Conservation (phyloP, 1,284 basidiomycete genomes). For the Puccinia polysora region DNA sequence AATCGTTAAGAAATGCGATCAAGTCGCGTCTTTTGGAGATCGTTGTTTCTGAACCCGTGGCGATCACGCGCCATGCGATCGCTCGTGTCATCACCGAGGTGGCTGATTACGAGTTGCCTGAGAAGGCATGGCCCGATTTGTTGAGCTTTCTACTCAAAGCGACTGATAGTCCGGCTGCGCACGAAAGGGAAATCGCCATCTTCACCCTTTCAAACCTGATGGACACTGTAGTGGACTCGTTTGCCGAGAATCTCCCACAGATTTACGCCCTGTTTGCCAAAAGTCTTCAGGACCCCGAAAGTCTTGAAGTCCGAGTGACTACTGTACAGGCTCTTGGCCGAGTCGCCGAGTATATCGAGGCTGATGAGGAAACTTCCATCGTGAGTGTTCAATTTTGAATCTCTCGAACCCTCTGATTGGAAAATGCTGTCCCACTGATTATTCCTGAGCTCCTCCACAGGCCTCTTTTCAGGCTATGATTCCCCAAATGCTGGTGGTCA, state of each 20-base stretch:
- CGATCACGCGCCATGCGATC: conserved; percentile 69
- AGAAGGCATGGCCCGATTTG: conserved; percentile 77
- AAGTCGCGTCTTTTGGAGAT: conserved; percentile 77
- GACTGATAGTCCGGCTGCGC: conserved; percentile 64
- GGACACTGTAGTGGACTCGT: conserved; percentile 83
- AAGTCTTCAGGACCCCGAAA: conserved; percentile 80
- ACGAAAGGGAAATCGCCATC: conserved; percentile 83
- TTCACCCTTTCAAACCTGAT: conserved; percentile 88
- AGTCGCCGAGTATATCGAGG: conserved; percentile 86
- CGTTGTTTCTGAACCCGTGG: conserved; percentile 72
- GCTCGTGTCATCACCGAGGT: conserved; percentile 91
- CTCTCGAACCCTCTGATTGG: not conserved
- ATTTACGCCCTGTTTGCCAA: conserved; percentile 78
- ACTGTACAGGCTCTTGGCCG: conserved; percentile 85
- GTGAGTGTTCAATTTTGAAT: conserved; percentile 57
- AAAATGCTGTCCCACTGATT: not conserved
- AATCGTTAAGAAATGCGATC: conserved; percentile 72
- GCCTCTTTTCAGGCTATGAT: conserved; percentile 84
- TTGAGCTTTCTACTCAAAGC: conserved; percentile 82
- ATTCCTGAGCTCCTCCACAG: conserved; percentile 53
- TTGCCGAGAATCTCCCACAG: conserved; percentile 70
- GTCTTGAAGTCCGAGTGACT: conserved; percentile 82
- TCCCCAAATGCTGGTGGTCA: conserved; percentile 82
- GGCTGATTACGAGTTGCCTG: conserved; percentile 79
- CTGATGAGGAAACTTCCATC: conserved; percentile 80